Percentiles rank a stretch among this genome's conserved stretches.
These are phyloP conservation scores for Coprinellus aureogranulatus DNA, from an alignment of 768 basidiomycete genomes.

Conservation along the genomic window DNA sequence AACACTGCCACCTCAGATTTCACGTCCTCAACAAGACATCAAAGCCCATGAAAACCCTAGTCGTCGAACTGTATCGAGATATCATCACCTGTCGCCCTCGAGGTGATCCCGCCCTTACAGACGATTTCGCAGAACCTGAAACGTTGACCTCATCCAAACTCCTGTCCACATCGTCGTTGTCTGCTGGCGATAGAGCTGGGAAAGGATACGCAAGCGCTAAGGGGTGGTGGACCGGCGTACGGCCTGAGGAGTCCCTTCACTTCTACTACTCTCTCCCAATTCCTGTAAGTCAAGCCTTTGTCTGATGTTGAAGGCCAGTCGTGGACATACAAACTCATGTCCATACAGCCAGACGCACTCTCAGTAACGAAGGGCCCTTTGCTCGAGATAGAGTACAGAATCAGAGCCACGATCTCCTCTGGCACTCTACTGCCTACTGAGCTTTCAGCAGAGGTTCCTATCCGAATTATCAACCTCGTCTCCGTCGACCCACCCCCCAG, in stretches of 20 bases:
- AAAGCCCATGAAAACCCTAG: constrained; percentile 63
- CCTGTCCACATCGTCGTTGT: constrained; percentile 63
- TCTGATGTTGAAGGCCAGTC: neutral
- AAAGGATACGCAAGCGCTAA: constrained; percentile 74
- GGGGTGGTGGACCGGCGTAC: constrained; percentile 89
- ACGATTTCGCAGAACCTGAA: constrained; percentile 61
- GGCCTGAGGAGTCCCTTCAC: constrained; percentile 53
- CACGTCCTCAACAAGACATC: constrained; percentile 65
- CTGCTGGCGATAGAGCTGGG: constrained; percentile 60
- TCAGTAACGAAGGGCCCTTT: constrained; percentile 66
- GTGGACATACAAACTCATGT: constrained; percentile 3
- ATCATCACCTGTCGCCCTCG: constrained; percentile 57
- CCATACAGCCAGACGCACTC: constrained; percentile 60
- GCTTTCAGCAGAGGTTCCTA: constrained; percentile 67
- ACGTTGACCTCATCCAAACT: constrained; percentile 60
- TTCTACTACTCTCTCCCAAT: constrained; percentile 70
- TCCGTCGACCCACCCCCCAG: constrained; percentile 80
- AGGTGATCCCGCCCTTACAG: constrained; percentile 26
- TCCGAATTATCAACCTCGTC: constrained; percentile 78
- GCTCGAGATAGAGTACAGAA: constrained; percentile 72
- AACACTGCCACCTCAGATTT: constrained; percentile 67
- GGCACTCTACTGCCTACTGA: constrained; percentile 57
- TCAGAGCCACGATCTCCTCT: constrained; percentile 62
- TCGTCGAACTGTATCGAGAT: constrained; percentile 62
- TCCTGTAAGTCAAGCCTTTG: constrained; percentile 56